phyloP scores from a whole-genome alignment of 495 filamentous ascomycete genomes.

The Podospora comata region DNA sequence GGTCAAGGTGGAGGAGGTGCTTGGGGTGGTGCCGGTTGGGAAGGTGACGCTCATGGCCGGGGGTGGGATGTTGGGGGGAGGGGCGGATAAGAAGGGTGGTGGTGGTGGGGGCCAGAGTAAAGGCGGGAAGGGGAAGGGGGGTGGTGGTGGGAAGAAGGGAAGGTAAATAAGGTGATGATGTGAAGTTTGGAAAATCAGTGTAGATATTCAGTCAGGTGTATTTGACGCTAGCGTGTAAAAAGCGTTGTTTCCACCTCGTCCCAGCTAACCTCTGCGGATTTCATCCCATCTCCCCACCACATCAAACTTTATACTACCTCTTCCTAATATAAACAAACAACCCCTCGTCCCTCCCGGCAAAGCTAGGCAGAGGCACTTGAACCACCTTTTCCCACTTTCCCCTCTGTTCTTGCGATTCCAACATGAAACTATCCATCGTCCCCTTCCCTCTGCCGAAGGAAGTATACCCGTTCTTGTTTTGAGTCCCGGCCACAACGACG shows the following conservation, averaged over 20 bases:
- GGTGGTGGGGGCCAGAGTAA: slow-evolving; percentile 17
- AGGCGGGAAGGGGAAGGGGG: neutral
- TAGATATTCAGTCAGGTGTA: neutral
- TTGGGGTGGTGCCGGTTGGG: slow-evolving; percentile 77
- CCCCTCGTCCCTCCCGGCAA: slow-evolving; percentile 56
- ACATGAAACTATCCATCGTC: slow-evolving; percentile 57
- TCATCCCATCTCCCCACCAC: too few relatives aligned
- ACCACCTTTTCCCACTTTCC: slow-evolving; percentile 39
- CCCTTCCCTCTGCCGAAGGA: slow-evolving; percentile 48
- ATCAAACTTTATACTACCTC: neutral
- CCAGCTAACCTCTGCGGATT: too few relatives aligned
- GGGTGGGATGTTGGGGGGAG: slow-evolving; percentile 48
- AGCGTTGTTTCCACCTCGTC: neutral
- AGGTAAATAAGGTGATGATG: neutral
- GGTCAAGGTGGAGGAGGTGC: slow-evolving; percentile 77
- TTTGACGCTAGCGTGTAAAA: neutral
- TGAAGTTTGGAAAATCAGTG: neutral
- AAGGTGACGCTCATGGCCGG: slow-evolving; percentile 77
- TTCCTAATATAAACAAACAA: slow-evolving; percentile 48
- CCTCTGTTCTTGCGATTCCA: slow-evolving; percentile 34
- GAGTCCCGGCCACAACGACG: slow-evolving; percentile 60
- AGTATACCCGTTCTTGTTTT: slow-evolving; percentile 63
- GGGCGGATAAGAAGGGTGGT: slow-evolving; percentile 36
- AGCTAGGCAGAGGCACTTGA: slow-evolving; percentile 51
- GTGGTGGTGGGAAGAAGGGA: neutral